Base-by-base conservation (phyloP, 2,329 filamentous ascomycete genomes). In the Trichoderma afroharzianum region DNA sequence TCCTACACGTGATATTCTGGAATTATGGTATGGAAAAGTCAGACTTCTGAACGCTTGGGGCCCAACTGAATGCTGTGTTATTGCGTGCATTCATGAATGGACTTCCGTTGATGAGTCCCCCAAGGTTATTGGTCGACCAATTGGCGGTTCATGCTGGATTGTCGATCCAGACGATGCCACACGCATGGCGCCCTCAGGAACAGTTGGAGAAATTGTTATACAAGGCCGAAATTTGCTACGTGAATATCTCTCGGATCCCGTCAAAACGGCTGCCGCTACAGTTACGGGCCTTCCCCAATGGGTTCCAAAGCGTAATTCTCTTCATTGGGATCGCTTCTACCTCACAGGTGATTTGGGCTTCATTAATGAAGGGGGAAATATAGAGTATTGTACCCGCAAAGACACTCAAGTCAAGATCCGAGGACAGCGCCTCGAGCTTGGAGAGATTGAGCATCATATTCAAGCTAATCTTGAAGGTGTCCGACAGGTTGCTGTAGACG, bases 341-440 rank as follows among this genome's bases (percentile, higher is more conserved):
- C 71, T 71, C 2, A 74, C 74, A 3, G 74, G 74, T 2, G 74
- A 75, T 28, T 26, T 76, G 14, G 72, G 63, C 6, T 71, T 68
- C 21, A 63, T 69, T 11, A 72, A 74, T 4, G 64, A 74, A 5
- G 62, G 64, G 18, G 75, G 75, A 5, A 63, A 71, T 4, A 53
- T 76, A 15, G 68, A 75, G n/a, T 76, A 69, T 36, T 61, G 73
- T 28, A 68, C 74, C 18, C 75, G 76, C 6, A 75, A 72, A 26
- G 76, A 77, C 32, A 73, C 70, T 1, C 76, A 77, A 47, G 70
- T 77, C 24, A 77, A 77, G 59, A 74, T 76, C 24, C 68, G 74
- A 21, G 75, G 75, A 1, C 72, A 68, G 9, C 74, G 75, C 11
- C 70, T 76, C 28, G 75, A 76, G 43, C 67, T 75, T 21, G 70